A percentile compares a stretch with the other conserved stretches of the same genome.
Conservation (phyloP, 2,329 filamentous ascomycete genomes). For the Calonectria montana region DNA sequence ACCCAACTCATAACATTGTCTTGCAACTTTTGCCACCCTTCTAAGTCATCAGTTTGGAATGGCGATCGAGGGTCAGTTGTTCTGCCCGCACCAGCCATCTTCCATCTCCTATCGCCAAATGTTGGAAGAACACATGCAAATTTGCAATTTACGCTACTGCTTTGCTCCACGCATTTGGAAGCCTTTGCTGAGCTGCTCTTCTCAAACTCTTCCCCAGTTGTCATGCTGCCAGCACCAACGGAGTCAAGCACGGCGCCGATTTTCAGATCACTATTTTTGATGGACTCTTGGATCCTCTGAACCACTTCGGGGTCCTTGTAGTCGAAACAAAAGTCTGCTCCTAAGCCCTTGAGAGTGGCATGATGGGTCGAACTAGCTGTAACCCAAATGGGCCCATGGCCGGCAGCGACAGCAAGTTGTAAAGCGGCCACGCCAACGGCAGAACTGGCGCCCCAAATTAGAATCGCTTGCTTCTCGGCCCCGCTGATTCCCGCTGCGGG, state of each 20-base stretch:
- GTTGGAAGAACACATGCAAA: background rate
- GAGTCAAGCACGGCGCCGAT: background rate
- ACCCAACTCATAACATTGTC: background rate
- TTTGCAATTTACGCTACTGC: background rate
- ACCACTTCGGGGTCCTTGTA: background rate
- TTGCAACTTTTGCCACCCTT: background rate
- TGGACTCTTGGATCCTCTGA: background rate
- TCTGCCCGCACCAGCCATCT: background rate
- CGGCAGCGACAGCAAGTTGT: background rate
- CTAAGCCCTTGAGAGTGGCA: background rate
- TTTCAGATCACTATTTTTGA: background rate
- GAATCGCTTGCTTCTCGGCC: background rate
- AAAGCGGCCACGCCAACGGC: background rate
- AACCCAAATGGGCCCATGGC: background rate
- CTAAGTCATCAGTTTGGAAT: background rate
- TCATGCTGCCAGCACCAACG: background rate
- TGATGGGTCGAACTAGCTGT: background rate
- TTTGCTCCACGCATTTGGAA: background rate
- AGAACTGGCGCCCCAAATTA: background rate
- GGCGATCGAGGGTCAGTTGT: background rate
- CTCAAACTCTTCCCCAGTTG: background rate
- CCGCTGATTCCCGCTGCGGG: background rate
- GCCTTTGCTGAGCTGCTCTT: background rate
- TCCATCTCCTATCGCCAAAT: background rate
- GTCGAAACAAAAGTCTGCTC: background rate